These are phyloP conservation scores for Verruconis gallopava DNA, from an alignment of 2,329 filamentous ascomycete species.

Conservation along the genomic window DNA sequence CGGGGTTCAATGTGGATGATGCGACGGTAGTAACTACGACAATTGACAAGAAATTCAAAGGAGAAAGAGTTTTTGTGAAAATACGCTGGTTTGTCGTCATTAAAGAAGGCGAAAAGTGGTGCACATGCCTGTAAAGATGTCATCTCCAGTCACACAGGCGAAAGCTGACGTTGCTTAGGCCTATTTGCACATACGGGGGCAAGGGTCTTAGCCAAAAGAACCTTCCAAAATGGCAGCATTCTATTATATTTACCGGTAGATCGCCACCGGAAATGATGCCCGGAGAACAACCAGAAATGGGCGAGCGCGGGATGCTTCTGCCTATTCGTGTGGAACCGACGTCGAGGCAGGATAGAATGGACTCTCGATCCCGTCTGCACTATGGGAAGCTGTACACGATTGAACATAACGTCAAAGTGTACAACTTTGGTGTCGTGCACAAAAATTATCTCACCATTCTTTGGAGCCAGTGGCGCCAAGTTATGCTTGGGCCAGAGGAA, in stretches of 20 bases:
- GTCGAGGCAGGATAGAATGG: conserved; percentile 13
- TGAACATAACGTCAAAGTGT: conserved; percentile 20
- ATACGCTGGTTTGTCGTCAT: conserved; percentile 17
- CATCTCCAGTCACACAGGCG: neutral
- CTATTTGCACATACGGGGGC: neutral
- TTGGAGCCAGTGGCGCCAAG: conserved; percentile 11
- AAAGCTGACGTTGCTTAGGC: neutral
- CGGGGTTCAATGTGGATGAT: conserved; percentile 6
- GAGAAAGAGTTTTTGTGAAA: conserved; percentile 12
- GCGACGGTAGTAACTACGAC: conserved; percentile 12
- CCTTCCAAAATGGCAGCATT: neutral
- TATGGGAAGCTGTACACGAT: conserved; percentile 18
- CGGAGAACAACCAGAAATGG: neutral
- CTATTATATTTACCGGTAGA: neutral
- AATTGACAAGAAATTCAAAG: neutral
- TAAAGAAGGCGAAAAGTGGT: conserved; percentile 12
- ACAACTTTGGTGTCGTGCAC: conserved; percentile 16
- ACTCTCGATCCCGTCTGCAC: conserved; percentile 16
- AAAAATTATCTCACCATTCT: conserved; percentile 8
- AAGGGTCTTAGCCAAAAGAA: neutral
- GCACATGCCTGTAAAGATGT: conserved; percentile 13
- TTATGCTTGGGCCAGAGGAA: neutral
- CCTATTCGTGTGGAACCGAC: conserved; percentile 13
- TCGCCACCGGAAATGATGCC: neutral
- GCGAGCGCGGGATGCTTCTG: conserved; percentile 5